A percentile compares a stretch with the other conserved stretches of the same genome.
phyloP scores from a whole-genome alignment of 1,139 yeast species.

The Zygotorulaspora mrakii region DNA sequence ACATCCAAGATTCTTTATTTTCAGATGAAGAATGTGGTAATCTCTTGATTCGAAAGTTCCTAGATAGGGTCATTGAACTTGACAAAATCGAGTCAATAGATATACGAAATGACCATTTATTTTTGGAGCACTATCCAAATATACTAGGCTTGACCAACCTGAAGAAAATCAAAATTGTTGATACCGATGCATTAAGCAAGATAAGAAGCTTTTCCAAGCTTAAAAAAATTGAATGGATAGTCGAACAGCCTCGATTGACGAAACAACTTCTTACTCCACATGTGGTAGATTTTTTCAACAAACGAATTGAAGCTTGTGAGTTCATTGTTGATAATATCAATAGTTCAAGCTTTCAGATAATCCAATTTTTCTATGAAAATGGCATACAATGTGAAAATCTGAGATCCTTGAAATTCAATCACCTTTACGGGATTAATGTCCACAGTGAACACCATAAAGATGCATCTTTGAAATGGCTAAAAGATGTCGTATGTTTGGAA shows the following conservation, averaged over 20 bases:
- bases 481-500: conserved; percentile 34
- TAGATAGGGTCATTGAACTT: conserved; percentile 18
- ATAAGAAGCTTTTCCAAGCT: conserved; percentile 13
- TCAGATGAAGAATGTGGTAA: conserved; percentile 23
- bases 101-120: conserved; percentile 19
- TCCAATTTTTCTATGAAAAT: conserved; percentile 32
- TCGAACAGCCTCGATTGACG: conserved; percentile 12
- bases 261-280: conserved; percentile 8
- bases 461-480: conserved; percentile 30
- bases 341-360: conserved; percentile 37
- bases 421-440: conserved; percentile 43
- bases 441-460: conserved; percentile 36
- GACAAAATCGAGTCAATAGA: conserved; percentile 21
- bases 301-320: conserved; percentile 14
- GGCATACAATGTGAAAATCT: conserved; percentile 19
- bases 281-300: conserved; percentile 7
- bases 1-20: conserved; percentile 28
- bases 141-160: conserved; percentile 16
- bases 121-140: conserved; percentile 13
- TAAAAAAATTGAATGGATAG: conserved; percentile 16
- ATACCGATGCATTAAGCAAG: conserved; percentile 15
- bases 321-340: conserved; percentile 36
- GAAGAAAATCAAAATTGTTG: conserved; percentile 18
- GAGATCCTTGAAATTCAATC: conserved; percentile 38
- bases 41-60: conserved; percentile 18